A percentile compares a stretch with the other conserved stretches of the same genome.
These are phyloP conservation scores for Trichosporon ovoides DNA, from an alignment of 1,284 basidiomycete species.

Conservation along the genomic window DNA sequence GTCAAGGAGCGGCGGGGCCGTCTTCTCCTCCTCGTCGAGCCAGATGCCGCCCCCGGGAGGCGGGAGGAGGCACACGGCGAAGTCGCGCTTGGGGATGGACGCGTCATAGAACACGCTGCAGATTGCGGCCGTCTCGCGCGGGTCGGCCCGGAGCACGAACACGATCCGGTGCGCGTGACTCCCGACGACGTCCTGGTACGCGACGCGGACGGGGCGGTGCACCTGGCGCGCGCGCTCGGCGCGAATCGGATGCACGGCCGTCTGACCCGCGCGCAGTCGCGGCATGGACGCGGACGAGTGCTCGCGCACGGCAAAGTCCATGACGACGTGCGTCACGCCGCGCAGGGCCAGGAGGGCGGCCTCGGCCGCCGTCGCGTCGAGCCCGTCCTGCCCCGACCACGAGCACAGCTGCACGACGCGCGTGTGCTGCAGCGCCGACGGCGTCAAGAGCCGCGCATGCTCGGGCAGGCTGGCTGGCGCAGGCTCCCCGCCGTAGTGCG, in stretches of 20 bases:
- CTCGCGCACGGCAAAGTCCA: not conserved
- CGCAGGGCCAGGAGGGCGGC: not conserved
- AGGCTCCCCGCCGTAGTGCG: not conserved
- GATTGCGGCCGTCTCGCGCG: not conserved
- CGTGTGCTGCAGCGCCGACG: not conserved
- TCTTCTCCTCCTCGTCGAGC: not conserved
- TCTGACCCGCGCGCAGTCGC: not conserved
- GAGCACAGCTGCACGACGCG: not conserved
- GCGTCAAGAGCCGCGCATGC: not conserved
- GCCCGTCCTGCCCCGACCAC: not conserved
- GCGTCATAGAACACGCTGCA: conserved; percentile 3
- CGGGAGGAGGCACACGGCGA: not conserved
- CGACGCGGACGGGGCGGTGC: not conserved
- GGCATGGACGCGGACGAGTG: not conserved
- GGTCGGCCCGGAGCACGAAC: not conserved
- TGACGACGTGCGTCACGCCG: not conserved
- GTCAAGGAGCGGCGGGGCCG: not conserved
- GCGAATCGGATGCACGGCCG: not conserved
- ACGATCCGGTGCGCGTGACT: not conserved
- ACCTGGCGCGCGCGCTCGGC: not conserved
- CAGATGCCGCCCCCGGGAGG: not conserved
- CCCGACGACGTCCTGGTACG: not conserved
- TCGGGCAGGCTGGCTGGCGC: not conserved
- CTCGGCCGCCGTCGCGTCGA: not conserved
- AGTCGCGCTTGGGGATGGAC: not conserved